phyloP scores from a whole-genome alignment of 2,329 filamentous ascomycete genomes.

The Gnomoniopsis smithogilvyi region DNA sequence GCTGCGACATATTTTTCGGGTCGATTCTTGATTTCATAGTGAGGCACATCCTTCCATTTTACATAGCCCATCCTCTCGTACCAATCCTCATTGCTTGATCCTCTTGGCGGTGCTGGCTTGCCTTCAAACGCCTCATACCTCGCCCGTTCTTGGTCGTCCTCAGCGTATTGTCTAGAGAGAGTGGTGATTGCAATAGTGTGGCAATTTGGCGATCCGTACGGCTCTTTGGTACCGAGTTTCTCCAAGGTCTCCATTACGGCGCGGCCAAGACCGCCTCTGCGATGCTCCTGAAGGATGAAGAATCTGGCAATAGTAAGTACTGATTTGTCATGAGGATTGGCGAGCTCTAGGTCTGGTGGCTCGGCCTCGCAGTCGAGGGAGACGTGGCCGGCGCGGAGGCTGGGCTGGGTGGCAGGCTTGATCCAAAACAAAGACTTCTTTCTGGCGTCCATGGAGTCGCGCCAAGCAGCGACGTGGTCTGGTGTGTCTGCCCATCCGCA shows the following conservation, averaged over 20 bases:
- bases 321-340: constrained; percentile 11
- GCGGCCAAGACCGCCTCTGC: constrained; percentile 11
- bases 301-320: constrained; percentile 11
- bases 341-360: constrained; percentile 9
- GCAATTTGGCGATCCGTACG: constrained; percentile 19
- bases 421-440: constrained; percentile 15
- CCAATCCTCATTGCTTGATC: constrained; percentile 15
- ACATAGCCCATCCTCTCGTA: constrained; percentile 18
- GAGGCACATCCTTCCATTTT: constrained; percentile 14
- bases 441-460: background rate
- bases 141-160: constrained; percentile 15
- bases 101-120: background rate
- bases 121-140: constrained; percentile 4
- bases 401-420: constrained; percentile 1
- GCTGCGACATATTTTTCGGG: background rate
- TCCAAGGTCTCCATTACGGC: constrained; percentile 17
- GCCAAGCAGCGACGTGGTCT: constrained; percentile 3
- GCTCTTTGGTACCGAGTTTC: constrained; percentile 10
- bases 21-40: background rate
- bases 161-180: constrained; percentile 13
- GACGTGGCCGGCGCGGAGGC: constrained; percentile 11
- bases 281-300: constrained; percentile 19
- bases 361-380: constrained; percentile 11
- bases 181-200: constrained; percentile 14
- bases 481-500: constrained; percentile 15